Conservation (phyloP, 495 filamentous ascomycete genomes). For the Penicillium flavigenum region DNA sequence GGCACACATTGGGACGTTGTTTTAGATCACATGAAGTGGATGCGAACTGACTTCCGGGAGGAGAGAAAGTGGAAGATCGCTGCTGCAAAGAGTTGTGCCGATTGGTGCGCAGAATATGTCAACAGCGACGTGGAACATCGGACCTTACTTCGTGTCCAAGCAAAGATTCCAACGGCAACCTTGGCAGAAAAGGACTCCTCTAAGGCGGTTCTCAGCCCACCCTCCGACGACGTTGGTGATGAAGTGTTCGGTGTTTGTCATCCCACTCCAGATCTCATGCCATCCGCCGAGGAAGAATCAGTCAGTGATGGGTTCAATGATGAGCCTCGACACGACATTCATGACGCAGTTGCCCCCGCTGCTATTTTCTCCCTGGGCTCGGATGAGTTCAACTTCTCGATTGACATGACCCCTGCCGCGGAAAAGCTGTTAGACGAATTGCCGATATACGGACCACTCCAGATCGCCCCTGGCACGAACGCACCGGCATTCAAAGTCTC, state of each 20-base stretch:
- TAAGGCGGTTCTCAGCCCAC: slow-evolving; percentile 26
- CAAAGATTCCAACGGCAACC: slow-evolving; percentile 34
- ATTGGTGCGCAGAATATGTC: slow-evolving; percentile 79
- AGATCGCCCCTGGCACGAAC: slow-evolving; percentile 55
- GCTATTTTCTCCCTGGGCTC: slow-evolving; percentile 79
- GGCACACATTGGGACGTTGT: slow-evolving; percentile 80
- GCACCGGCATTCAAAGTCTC: slow-evolving; percentile 55
- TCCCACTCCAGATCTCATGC: slow-evolving; percentile 69
- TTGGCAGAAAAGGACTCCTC: slow-evolving; percentile 19
- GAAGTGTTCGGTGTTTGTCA: slow-evolving; percentile 42
- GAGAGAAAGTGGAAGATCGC: slow-evolving; percentile 92
- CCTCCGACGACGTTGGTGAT: slow-evolving; percentile 35
- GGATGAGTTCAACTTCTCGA: slow-evolving; percentile 76
- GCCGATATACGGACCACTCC: slow-evolving; percentile 71
- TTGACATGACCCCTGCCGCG: slow-evolving; percentile 71
- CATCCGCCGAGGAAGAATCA: slow-evolving; percentile 59
- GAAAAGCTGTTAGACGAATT: slow-evolving; percentile 85
- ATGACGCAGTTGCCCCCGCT: slow-evolving; percentile 55
- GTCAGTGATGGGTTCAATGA: slow-evolving; percentile 50
- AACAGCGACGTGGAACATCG: slow-evolving; percentile 60
- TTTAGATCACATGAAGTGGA: slow-evolving; percentile 91
- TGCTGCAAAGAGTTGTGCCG: slow-evolving; percentile 70
- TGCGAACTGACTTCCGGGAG: slow-evolving; percentile 91
- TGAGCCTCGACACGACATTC: slow-evolving; percentile 42
- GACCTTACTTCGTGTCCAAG: slow-evolving; percentile 63